A percentile compares a stretch with the other conserved stretches of the same genome.
These are phyloP conservation scores for Globisporangium nodosum DNA, from an alignment of 352 stramenopile species.

Conservation along the genomic window DNA sequence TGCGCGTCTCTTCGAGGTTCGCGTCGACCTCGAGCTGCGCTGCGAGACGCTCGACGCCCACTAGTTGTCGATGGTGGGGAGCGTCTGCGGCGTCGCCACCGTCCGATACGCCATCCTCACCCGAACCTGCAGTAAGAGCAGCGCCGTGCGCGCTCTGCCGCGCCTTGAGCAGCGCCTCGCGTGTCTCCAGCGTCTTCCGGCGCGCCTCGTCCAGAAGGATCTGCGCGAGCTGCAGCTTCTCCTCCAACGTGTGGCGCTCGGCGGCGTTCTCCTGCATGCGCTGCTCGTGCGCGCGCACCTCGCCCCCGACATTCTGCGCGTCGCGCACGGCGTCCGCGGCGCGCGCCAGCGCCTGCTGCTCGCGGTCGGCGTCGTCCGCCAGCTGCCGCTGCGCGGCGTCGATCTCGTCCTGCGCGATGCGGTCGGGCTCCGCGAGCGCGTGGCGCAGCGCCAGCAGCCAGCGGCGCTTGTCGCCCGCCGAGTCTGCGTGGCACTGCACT, in stretches of 20 bases:
- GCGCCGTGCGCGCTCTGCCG: conserved; percentile 32
- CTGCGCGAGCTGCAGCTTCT: conserved; percentile 21
- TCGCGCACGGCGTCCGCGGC: conserved; percentile 41
- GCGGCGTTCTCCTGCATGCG: conserved; percentile 24
- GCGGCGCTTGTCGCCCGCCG: conserved; percentile 37
- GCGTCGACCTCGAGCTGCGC: conserved; percentile 55
- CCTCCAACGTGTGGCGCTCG: conserved; percentile 22
- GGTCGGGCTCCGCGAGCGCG: conserved; percentile 64
- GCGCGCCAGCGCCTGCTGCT: conserved; percentile 35
- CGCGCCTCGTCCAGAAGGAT: conserved; percentile 24
- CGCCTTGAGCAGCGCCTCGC: conserved; percentile 21
- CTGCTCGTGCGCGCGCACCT: conserved; percentile 24
- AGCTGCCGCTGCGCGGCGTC: conserved; percentile 58
- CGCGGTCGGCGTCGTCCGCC: conserved; percentile 24
- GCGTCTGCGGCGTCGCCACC: conserved; percentile 9
- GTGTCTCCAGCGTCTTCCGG: conserved; percentile 20
- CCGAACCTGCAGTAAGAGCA: conserved; percentile 8
- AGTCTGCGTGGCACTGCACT: conserved; percentile 58
- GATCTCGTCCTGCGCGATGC: conserved; percentile 72
- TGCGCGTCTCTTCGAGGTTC: conserved; percentile 39
- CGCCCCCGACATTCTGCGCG: conserved; percentile 23
- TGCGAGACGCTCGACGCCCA: conserved; percentile 34
- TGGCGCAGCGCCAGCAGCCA: conserved; percentile 60
- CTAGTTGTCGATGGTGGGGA: neutral
- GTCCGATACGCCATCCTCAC: conserved; percentile 5